Conservation (phyloP, 2,329 filamentous ascomycete genomes). For the Fusarium paranaense region DNA sequence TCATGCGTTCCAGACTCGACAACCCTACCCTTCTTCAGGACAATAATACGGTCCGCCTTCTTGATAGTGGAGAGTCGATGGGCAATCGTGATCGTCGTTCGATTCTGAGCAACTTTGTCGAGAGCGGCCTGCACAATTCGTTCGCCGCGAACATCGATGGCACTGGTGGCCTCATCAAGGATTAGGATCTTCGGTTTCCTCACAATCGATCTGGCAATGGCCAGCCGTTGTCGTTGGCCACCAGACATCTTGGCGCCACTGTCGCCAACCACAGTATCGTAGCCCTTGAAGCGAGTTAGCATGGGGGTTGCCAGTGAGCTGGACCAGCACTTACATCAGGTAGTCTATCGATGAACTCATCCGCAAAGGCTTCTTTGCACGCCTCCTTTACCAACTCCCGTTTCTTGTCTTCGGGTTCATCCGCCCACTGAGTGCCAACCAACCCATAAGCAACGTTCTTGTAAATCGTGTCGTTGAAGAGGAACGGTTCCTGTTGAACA, state of each 20-base stretch:
- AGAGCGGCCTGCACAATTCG: conserved; percentile 74
- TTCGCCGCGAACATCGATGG: conserved; percentile 67
- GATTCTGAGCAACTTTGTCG: conserved; percentile 68
- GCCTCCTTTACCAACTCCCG: conserved; percentile 70
- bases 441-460: conserved; percentile 72
- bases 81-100: conserved; percentile 80
- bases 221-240: conserved; percentile 87
- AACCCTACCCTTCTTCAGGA: conserved; percentile 77
- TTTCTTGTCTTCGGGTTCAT: conserved; percentile 67
- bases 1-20: conserved; percentile 83
- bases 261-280: conserved; percentile 81
- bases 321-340: conserved; percentile 58
- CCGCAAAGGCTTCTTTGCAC: conserved; percentile 75
- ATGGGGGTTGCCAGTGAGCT: not conserved
- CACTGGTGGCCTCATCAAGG: conserved; percentile 82
- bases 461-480: conserved; percentile 75
- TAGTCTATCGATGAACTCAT: conserved; percentile 75
- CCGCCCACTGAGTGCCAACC: conserved; percentile 63
- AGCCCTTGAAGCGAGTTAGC: conserved; percentile 60
- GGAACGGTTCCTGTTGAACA: conserved; percentile 75
- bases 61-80: conserved; percentile 81
- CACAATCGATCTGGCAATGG: conserved; percentile 81
- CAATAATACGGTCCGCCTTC: conserved; percentile 82
- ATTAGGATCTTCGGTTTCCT: conserved; percentile 78
- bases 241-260: conserved; percentile 82